Evolutionary conservation across 371 early-diverging fungal species (phyloP).

Genomic region (Nematocida sp.): DNA sequence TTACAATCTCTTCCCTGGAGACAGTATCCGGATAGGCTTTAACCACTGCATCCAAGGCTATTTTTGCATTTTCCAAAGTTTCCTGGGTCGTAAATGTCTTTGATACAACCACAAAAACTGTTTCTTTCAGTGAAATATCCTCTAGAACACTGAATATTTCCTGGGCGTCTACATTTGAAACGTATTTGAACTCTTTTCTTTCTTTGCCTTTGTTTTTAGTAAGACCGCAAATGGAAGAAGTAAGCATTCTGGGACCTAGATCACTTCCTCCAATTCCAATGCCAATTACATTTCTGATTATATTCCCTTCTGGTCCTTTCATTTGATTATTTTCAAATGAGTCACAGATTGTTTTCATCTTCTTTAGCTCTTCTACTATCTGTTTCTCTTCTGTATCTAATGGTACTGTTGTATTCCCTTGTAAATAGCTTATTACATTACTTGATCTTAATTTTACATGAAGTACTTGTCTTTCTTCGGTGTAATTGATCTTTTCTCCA

Average conservation of each 20-base stretch:
- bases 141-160: slow-evolving; percentile 81
- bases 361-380: slow-evolving; percentile 80
- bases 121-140: slow-evolving; percentile 75
- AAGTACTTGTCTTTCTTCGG: slow-evolving; percentile 89
- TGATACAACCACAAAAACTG: slow-evolving; percentile 87
- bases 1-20: slow-evolving; percentile 47
- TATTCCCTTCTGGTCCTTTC: slow-evolving; percentile 84
- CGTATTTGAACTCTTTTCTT: slow-evolving; percentile 75
- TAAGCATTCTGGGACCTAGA: slow-evolving; percentile 94
- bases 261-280: slow-evolving; percentile 99
- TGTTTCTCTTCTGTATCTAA: slow-evolving; percentile 63
- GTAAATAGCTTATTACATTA: slow-evolving; percentile 71
- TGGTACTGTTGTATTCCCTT: slow-evolving; percentile 67
- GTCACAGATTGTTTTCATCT: slow-evolving; percentile 77
- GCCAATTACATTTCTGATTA: slow-evolving; percentile 85
- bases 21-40: neutral
- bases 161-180: slow-evolving; percentile 93
- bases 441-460: slow-evolving; percentile 85
- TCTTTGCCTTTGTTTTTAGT: neutral
- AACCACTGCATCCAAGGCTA: slow-evolving; percentile 67
- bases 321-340: slow-evolving; percentile 76
- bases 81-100: slow-evolving; percentile 98
- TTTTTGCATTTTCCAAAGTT: slow-evolving; percentile 87
- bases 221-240: slow-evolving; percentile 72
- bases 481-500: slow-evolving; percentile 90